phyloP scores from a whole-genome alignment of 2,329 filamentous ascomycete species.

The Pseudofabraea citricarpa region DNA sequence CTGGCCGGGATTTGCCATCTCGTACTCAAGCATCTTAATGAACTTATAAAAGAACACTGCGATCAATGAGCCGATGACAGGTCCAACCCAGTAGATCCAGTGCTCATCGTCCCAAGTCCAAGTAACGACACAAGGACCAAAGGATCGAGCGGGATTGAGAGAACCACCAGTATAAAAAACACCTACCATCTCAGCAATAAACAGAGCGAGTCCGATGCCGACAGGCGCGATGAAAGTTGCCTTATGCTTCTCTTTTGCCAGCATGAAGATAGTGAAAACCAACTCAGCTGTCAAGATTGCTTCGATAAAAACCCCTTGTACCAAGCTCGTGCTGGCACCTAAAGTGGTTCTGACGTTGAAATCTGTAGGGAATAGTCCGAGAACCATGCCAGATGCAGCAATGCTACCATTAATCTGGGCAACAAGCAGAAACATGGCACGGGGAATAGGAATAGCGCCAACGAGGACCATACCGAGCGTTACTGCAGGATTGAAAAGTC shows the following conservation, averaged over 20 bases:
- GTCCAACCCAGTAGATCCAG: conserved; percentile 49
- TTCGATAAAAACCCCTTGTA: conserved; percentile 45
- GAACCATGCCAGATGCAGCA: conserved; percentile 35
- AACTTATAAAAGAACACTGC: conserved; percentile 45
- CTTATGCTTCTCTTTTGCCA: conserved; percentile 42
- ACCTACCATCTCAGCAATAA: conserved; percentile 39
- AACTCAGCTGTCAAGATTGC: conserved; percentile 42
- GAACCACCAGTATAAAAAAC: conserved; percentile 38
- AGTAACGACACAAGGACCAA: conserved; percentile 42
- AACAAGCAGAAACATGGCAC: conserved; percentile 27
- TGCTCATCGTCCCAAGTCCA: conserved; percentile 37
- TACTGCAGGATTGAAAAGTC: conserved; percentile 45
- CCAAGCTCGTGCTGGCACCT: conserved; percentile 32
- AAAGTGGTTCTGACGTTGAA: conserved; percentile 37
- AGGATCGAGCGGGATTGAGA: conserved; percentile 42
- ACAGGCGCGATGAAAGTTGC: conserved; percentile 41
- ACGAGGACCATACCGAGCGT: conserved; percentile 32
- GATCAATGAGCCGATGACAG: conserved; percentile 42
- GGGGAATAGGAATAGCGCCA: conserved; percentile 26
- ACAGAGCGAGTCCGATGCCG: conserved; percentile 40
- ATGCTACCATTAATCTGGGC: conserved; percentile 31
- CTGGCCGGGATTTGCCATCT: conserved; percentile 43
- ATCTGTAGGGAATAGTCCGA: conserved; percentile 27
- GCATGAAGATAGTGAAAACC: conserved; percentile 45
- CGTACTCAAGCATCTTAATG: conserved; percentile 47